Base-by-base conservation (phyloP, 1,284 basidiomycete species). In the Clitocybe nebularis region DNA sequence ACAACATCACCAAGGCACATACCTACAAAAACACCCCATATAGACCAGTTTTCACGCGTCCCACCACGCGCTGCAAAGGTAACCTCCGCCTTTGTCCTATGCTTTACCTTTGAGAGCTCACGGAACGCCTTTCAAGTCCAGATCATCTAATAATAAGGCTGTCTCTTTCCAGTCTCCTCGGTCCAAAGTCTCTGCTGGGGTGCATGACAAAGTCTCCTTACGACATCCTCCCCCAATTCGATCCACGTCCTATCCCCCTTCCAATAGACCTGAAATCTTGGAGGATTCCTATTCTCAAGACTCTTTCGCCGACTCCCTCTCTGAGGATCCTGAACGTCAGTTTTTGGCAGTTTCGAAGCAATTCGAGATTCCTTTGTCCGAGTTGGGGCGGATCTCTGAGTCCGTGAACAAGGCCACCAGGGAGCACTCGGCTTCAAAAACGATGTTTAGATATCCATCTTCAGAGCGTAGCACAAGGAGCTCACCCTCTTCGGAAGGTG, bases 331-430 rank as follows among this genome's bases (percentile, higher is more conserved):
- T 6, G 68, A 67, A 24, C 64, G 69, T 42, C 59, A 57, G 16
- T 75, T 69, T 54, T 52, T 81, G 6, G 67, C 74, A 5, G 63
- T 64, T n/a, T 62, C 73, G 17, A 73, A 67, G 48, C 67, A 72
- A 39, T 82, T 85, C 43, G 57, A 72, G 26, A 59, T 77, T 17
- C 81, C 81, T 41, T 58, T 84, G 36, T 74, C 74, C n/a, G 70
- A 81, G 45, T 62, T 84, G 4, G 72, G 67, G 37, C 66, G 60
- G 41, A 54, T 60, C 19, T 29, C 44, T 35, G 20, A 39, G 9
- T 35, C 49, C 10, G 21, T 21, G 6, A 20, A 22, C 9, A 11
- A 6, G 17, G 24, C 20, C 22, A 20, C 14, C 16, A 14, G 26
- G 25, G 4, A 19, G 19, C 17, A 23, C 17, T n/a, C 11, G 17